phyloP scores from a whole-genome alignment of 768 basidiomycete genomes.

The Auricularia cornea region DNA sequence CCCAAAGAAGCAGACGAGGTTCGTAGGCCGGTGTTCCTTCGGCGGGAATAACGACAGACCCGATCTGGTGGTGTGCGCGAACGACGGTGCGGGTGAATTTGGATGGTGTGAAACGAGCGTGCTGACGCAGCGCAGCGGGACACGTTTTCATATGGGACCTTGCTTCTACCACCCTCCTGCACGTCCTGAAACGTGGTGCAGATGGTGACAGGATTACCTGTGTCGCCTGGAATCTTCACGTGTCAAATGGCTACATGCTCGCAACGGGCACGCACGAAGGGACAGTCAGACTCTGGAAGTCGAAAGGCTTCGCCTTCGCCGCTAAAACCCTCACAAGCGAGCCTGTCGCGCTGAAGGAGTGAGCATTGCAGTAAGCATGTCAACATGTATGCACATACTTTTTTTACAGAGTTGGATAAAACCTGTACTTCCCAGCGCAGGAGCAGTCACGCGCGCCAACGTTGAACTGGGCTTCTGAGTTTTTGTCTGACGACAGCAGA shows the following conservation, averaged over 20 bases:
- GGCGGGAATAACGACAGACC: slow-evolving; percentile 13
- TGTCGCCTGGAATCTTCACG: slow-evolving; percentile 73
- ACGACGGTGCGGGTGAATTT: slow-evolving; percentile 9
- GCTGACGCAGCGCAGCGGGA: slow-evolving; percentile 40
- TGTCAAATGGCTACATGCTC: slow-evolving; percentile 46
- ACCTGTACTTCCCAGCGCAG: no score
- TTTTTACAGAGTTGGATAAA: no score
- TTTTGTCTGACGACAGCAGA: no score
- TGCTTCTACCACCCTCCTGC: slow-evolving; percentile 64
- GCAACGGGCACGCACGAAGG: slow-evolving; percentile 76
- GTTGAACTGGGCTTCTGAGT: no score
- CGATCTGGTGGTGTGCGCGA: slow-evolving; percentile 13
- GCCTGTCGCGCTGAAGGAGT: no score
- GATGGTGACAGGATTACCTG: slow-evolving; percentile 61
- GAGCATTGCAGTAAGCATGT: no score
- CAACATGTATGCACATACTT: no score
- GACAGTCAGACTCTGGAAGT: slow-evolving; percentile 65
- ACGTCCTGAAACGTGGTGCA: slow-evolving; percentile 55
- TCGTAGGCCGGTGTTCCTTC: slow-evolving; percentile 13
- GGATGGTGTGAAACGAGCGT: background rate
- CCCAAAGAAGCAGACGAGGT: slow-evolving; percentile 7
- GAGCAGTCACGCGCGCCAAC: no score
- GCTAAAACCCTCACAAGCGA: no score
- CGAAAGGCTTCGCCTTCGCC: no score
- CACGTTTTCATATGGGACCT: slow-evolving; percentile 84